Conservation (phyloP, 768 basidiomycete genomes). For the Chiua virens region DNA sequence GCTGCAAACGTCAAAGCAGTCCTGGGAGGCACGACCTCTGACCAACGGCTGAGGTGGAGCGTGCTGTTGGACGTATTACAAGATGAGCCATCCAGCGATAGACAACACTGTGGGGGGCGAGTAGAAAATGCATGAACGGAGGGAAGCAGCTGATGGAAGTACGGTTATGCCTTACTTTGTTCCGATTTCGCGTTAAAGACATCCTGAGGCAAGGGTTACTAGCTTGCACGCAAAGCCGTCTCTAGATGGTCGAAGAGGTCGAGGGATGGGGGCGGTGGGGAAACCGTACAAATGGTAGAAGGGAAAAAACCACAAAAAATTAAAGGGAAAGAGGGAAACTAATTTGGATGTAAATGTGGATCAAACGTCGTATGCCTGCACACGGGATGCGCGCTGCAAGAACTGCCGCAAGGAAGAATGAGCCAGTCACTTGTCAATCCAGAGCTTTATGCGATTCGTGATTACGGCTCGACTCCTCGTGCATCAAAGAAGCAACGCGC, state of each 20-base stretch:
- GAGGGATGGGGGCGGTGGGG: background rate
- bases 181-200: constrained; percentile 18
- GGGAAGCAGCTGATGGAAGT: background rate
- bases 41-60: constrained; percentile 44
- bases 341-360: constrained; percentile 5
- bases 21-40: constrained; percentile 55
- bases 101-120: constrained; percentile 15
- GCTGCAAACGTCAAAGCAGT: constrained; percentile 59
- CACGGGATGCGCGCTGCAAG: constrained; percentile 16
- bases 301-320: background rate
- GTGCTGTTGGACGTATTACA: constrained; percentile 9
- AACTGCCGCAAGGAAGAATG: constrained; percentile 5
- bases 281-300: background rate
- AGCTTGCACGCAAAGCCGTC: background rate
- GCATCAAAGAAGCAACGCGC: constrained; percentile 26
- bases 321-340: background rate
- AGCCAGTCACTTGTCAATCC: constrained; percentile 3
- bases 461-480: constrained; percentile 14
- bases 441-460: constrained; percentile 23
- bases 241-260: background rate
- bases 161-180: constrained; percentile 17
- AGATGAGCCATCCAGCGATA: constrained; percentile 22
- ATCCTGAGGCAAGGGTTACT: constrained; percentile 3
- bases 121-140: background rate
- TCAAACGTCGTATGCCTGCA: constrained; percentile 24